Base-by-base conservation (phyloP, 208 protist species). In the Lotmaria passim region DNA sequence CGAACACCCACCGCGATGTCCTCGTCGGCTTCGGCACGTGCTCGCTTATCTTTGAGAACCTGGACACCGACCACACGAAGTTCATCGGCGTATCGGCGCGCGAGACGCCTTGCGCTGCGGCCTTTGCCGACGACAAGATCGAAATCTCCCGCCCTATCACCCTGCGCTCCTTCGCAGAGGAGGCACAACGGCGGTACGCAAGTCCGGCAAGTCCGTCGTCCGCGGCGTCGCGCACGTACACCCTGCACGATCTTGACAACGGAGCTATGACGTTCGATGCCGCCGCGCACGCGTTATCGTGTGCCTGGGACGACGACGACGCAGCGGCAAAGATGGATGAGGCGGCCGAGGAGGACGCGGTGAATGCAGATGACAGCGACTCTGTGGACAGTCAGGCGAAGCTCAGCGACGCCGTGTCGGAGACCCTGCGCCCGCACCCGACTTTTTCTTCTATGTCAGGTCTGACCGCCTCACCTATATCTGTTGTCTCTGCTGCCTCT, bases 1-100 rank as follows among this genome's bases (percentile, higher is more conserved):
- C 83, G 10, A 93, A 93, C 69, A 86, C 79, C 1, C 77, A 86
- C 38, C 79, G 86, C n/a, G 87, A 93, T 69, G 53, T 92, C 15
- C 66, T 92, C 39, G 86, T 89, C 14, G 86, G 86, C 23, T 92
- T 92, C 41, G 75, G 78, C 47, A 87, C 86, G 17, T 73, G 78
- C 44, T 86, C 86, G 19, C 62, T 92, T 33, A 75, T 92, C 50
- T 92, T 77, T 41, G 78, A 86, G 36, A 75, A 56, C 17, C 69
- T 73, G 5, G 58, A 64, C 19, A 72, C 75, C 5, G 80, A 88
- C 57, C 75, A 78, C 55, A 83, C 78, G 19, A 75, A 74, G 46
- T 72, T 80, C 33, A 41, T 81, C 1, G 80, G 80, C 24, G 60
- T 72, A 15, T 2, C 36, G 14, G 58, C 59, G 15, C 38, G 41